Conservation (phyloP, 192 early-diverging fungal genomes). For the Bifiguratus adelaidae region DNA sequence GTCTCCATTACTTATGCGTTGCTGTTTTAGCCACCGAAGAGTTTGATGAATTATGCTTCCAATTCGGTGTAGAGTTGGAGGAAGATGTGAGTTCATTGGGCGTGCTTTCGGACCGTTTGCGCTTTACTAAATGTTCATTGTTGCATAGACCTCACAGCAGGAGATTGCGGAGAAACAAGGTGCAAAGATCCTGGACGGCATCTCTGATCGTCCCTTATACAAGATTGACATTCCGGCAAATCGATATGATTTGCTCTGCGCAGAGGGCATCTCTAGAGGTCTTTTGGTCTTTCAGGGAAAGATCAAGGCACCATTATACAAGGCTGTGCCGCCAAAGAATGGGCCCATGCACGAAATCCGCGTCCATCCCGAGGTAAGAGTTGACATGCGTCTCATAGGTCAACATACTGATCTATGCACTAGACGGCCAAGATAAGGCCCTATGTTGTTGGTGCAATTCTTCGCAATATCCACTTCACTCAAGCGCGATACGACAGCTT, state of each 20-base stretch:
- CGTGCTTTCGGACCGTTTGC: not conserved
- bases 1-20: not conserved
- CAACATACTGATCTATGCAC: not conserved
- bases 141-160: constrained; percentile 61
- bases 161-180: constrained; percentile 64
- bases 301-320: constrained; percentile 57
- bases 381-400: not conserved
- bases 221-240: constrained; percentile 99
- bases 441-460: constrained; percentile 78
- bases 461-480: constrained; percentile 79
- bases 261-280: constrained; percentile 89
- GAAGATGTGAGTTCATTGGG: constrained; percentile 63
- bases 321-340: constrained; percentile 39
- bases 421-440: constrained; percentile 81
- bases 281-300: constrained; percentile 75
- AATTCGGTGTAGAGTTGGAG: constrained; percentile 98
- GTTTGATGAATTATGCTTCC: constrained; percentile 97
- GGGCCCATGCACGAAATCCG: constrained; percentile 47
- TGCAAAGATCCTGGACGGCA: constrained; percentile 34
- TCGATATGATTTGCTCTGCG: constrained; percentile 95
- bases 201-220: constrained; percentile 73
- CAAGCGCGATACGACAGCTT: constrained; percentile 84
- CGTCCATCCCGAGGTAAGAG: constrained; percentile 56
- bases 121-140: not conserved
- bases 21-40: constrained; percentile 68